Conservation (phyloP, 2,329 filamentous ascomycete species). For the Penicillium expansum region DNA sequence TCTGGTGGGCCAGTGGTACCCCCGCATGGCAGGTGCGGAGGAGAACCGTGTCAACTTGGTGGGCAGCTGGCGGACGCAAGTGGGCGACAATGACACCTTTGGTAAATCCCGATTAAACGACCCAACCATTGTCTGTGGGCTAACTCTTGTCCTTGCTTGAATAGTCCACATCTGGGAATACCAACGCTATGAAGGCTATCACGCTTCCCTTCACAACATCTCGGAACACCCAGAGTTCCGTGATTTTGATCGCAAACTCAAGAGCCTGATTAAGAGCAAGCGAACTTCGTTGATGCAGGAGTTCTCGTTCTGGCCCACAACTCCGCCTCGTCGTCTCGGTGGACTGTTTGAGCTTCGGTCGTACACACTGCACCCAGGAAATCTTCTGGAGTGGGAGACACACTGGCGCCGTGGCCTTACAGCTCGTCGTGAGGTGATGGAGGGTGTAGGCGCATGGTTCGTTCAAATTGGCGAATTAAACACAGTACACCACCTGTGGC, state of each 20-base stretch:
- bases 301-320: slow-evolving; percentile 99
- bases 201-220: slow-evolving; percentile 84
- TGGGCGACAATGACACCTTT: slow-evolving; percentile 96
- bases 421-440: slow-evolving; percentile 94
- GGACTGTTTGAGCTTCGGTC: slow-evolving; percentile 94
- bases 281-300: slow-evolving; percentile 95
- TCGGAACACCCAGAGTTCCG: slow-evolving; percentile 77
- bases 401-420: slow-evolving; percentile 93
- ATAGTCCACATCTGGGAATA: slow-evolving; percentile 99
- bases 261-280: slow-evolving; percentile 79
- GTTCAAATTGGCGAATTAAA: slow-evolving; percentile 97
- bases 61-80: slow-evolving; percentile 96
- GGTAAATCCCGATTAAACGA: slow-evolving; percentile 51
- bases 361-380: slow-evolving; percentile 93
- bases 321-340: slow-evolving; percentile 80
- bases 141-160: slow-evolving; percentile 29
- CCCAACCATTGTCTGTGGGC: not conserved
- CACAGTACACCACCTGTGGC: slow-evolving; percentile 97
- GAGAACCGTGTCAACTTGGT: slow-evolving; percentile 96
- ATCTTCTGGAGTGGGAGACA: slow-evolving; percentile 96
- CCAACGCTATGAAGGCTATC: slow-evolving; percentile 93
- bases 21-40: slow-evolving; percentile 75
- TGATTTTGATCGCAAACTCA: slow-evolving; percentile 80
- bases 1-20: slow-evolving; percentile 88
- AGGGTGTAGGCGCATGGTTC: slow-evolving; percentile 97